Conservation (phyloP, 1,139 yeast genomes). For the Zygotorulaspora mrakii region DNA sequence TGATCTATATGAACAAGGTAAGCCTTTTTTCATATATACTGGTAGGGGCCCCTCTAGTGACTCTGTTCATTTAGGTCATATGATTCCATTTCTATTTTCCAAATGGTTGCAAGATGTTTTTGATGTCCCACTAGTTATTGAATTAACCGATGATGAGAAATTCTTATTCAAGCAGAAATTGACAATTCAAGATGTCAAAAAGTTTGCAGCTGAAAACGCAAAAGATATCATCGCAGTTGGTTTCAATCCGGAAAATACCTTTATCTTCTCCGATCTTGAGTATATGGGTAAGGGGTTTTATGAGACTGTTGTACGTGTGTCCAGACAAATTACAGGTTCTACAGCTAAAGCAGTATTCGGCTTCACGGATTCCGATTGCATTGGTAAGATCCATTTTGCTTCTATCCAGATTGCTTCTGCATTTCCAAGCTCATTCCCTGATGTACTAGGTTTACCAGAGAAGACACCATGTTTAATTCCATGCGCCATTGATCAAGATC, state of each 20-base stretch:
- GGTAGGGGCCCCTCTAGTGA: constrained; percentile 98
- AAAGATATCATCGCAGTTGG: constrained; percentile 95
- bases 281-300: constrained; percentile 94
- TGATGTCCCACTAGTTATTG: constrained; percentile 93
- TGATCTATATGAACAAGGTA: constrained; percentile 88
- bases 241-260: constrained; percentile 89
- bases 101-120: constrained; percentile 98
- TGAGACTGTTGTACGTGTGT: constrained; percentile 89
- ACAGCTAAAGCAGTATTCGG: constrained; percentile 99
- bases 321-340: constrained; percentile 92
- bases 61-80: constrained; percentile 95
- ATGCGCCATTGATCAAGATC: constrained; percentile 99
- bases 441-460: constrained; percentile 74
- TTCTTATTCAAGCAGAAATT: constrained; percentile 88
- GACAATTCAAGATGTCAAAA: constrained; percentile 82
- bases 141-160: constrained; percentile 96
- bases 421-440: constrained; percentile 94
- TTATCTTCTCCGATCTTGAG: constrained; percentile 85
- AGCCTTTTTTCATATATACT: constrained; percentile 92
- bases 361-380: constrained; percentile 88
- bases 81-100: constrained; percentile 93
- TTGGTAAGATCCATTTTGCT: constrained; percentile 93
- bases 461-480: constrained; percentile 96
- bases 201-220: constrained; percentile 75
- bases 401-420: constrained; percentile 95